A percentile compares a stretch with the other conserved stretches of the same genome.
These are phyloP conservation scores for Metschnikowia similis DNA, from an alignment of 805 yeast species.

Conservation along the genomic window DNA sequence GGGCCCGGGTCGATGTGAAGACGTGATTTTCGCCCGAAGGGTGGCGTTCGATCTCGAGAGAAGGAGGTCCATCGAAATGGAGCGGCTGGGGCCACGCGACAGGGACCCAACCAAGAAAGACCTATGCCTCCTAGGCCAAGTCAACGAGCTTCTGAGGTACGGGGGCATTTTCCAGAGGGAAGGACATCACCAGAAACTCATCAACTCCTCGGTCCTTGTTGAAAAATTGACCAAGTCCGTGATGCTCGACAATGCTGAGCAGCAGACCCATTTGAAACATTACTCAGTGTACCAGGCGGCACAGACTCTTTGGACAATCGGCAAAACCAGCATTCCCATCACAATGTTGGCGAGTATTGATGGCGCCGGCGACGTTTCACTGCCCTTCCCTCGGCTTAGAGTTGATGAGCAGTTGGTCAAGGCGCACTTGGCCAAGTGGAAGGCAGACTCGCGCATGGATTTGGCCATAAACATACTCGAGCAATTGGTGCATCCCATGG, in stretches of 20 bases:
- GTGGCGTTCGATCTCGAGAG: constrained; percentile 28
- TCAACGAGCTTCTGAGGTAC: constrained; percentile 40
- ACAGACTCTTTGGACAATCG: constrained; percentile 59
- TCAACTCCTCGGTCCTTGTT: constrained; percentile 46
- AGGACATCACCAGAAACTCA: constrained; percentile 44
- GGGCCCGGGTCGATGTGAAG: constrained; percentile 5
- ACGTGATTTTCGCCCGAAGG: constrained; percentile 41
- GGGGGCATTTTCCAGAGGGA: constrained; percentile 37
- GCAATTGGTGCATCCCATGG: constrained; percentile 51
- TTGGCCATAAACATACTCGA: constrained; percentile 54
- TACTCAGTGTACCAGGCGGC: constrained; percentile 44
- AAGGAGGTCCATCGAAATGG: background rate
- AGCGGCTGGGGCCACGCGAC: background rate
- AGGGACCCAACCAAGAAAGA: background rate
- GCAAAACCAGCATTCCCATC: constrained; percentile 54
- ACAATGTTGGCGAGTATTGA: constrained; percentile 39
- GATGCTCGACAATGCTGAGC: constrained; percentile 4
- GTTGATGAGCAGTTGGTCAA: constrained; percentile 23
- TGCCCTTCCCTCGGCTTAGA: constrained; percentile 16
- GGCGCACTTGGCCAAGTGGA: constrained; percentile 62
- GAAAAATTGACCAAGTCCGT: constrained; percentile 29
- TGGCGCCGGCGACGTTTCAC: constrained; percentile 9
- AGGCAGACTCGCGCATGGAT: constrained; percentile 65
- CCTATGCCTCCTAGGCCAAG: constrained; percentile 21
- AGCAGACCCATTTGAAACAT: constrained; percentile 9